phyloP scores from a whole-genome alignment of 805 yeast species.

The Wickerhamomyces xylosicus region DNA sequence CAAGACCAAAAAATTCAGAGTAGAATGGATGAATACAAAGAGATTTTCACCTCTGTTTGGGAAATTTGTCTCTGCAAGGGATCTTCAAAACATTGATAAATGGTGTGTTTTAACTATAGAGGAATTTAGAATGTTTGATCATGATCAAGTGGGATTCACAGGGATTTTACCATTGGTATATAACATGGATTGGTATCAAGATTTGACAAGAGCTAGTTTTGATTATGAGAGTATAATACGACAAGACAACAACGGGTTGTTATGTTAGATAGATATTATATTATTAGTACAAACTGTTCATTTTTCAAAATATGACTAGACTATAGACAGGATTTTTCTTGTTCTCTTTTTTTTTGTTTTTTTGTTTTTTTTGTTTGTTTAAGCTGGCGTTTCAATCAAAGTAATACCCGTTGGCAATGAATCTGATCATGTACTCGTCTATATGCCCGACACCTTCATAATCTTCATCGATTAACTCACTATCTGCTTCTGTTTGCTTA shows the following conservation, averaged over 20 bases:
- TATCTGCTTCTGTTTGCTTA: slow-evolving; percentile 39
- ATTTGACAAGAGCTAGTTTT: neutral
- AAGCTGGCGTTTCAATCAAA: slow-evolving; percentile 28
- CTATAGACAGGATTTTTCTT: too few species aligned
- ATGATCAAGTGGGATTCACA: neutral
- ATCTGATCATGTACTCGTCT: slow-evolving; percentile 93
- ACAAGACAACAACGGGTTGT: too few species aligned
- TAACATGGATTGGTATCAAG: neutral
- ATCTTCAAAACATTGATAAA: neutral
- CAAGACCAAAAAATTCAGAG: neutral
- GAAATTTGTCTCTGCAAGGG: neutral
- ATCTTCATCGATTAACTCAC: slow-evolving; percentile 17
- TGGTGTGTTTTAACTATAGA: neutral
- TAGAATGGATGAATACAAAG: neutral
- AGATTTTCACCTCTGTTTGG: neutral
- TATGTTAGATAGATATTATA: too few species aligned
- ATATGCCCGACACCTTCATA: slow-evolving; percentile 61
- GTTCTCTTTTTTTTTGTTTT: too few species aligned
- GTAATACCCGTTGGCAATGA: slow-evolving; percentile 75
- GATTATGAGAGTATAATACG: neutral
- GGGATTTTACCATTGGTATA: neutral
- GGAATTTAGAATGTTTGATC: too few species aligned
- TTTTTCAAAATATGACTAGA: too few species aligned
- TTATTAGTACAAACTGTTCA: too few species aligned
- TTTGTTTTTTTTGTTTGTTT: too few species aligned